A percentile compares a stretch with the other conserved stretches of the same genome.
These are phyloP conservation scores for Plasmodium gallinaceum DNA, from an alignment of 169 alveolate species.

Conservation along the genomic window DNA sequence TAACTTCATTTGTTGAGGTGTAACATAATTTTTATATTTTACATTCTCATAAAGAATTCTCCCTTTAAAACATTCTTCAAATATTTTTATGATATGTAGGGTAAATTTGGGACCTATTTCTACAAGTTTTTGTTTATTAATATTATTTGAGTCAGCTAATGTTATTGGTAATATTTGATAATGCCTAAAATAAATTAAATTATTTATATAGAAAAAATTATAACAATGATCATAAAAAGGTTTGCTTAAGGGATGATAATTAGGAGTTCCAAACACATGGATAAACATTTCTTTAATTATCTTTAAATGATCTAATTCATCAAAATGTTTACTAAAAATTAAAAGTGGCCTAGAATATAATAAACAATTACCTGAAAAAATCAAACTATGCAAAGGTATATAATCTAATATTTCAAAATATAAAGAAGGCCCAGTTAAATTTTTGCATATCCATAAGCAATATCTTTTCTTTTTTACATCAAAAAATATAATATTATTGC, in stretches of 20 bases:
- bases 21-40: conserved; percentile 37
- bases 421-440: conserved; percentile 97
- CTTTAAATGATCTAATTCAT: conserved; percentile 80
- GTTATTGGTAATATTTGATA: conserved; percentile 91
- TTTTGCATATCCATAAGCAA: conserved; percentile 94
- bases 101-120: conserved; percentile 87
- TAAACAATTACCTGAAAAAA: conserved; percentile 95
- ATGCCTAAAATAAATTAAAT: conserved; percentile 93
- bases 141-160: conserved; percentile 83
- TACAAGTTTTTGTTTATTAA: conserved; percentile 88
- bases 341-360: conserved; percentile 95
- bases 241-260: conserved; percentile 96
- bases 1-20: conserved; percentile 33
- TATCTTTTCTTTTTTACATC: conserved; percentile 94
- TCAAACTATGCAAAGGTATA: conserved; percentile 64
- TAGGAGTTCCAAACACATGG: conserved; percentile 93
- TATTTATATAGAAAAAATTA: conserved; percentile 90
- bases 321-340: conserved; percentile 92
- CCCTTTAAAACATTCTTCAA: conserved; percentile 71
- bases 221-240: conserved; percentile 97
- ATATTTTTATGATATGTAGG: conserved; percentile 57
- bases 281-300: conserved; percentile 81
- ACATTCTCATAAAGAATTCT: conserved; percentile 52
- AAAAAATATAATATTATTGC: conserved; percentile 93
- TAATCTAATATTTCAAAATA: conserved; percentile 92